phyloP scores from a whole-genome alignment of 2,329 filamentous ascomycete genomes.

The Fusarium nanum region DNA sequence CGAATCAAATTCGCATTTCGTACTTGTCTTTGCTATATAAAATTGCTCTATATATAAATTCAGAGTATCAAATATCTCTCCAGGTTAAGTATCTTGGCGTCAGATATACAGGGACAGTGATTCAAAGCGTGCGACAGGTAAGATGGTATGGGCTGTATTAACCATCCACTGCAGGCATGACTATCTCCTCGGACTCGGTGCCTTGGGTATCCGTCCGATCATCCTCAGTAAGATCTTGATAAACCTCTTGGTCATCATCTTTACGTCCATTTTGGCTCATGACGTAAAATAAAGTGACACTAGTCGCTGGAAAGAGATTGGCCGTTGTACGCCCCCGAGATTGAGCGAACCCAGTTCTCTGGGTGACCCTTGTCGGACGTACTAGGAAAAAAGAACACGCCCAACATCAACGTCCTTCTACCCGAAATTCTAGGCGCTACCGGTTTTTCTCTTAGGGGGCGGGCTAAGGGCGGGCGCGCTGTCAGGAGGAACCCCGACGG shows the following conservation, averaged over 20 bases:
- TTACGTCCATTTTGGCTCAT: neutral
- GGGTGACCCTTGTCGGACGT: constrained; percentile 17
- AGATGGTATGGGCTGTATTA: neutral
- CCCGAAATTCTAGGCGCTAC: constrained; percentile 34
- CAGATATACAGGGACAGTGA: neutral
- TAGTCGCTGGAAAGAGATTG: neutral
- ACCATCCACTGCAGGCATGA: neutral
- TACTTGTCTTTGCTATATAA: neutral
- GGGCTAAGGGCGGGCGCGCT: neutral
- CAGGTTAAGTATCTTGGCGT: neutral
- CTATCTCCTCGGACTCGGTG: neutral
- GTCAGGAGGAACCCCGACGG: constrained; percentile 3
- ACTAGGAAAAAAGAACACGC: neutral
- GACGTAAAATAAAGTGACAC: neutral
- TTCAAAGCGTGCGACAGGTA: neutral
- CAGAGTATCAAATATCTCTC: neutral
- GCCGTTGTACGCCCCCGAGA: neutral
- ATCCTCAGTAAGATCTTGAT: neutral
- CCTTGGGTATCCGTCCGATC: neutral
- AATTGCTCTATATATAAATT: neutral
- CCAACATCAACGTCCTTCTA: constrained; percentile 16
- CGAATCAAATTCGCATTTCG: neutral
- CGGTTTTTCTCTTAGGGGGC: constrained; percentile 3
- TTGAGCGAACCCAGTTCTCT: constrained; percentile 6
- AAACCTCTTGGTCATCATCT: neutral